phyloP scores from a whole-genome alignment of 2,329 filamentous ascomycete genomes.

The Pseudocercospora musae region DNA sequence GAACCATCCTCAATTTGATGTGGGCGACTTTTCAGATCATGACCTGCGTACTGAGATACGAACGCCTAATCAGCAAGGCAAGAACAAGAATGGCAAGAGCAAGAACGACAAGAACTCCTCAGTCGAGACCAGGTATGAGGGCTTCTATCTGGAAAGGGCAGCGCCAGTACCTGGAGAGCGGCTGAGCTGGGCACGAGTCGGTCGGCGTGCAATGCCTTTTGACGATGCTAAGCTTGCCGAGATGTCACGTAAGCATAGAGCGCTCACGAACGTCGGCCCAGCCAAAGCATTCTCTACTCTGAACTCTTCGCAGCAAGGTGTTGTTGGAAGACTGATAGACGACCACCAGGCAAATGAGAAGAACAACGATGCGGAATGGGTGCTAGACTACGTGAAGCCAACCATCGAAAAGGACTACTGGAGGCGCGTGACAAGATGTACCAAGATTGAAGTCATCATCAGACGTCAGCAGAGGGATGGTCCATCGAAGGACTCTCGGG shows the following conservation, averaged over 20 bases:
- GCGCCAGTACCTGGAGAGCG: not conserved
- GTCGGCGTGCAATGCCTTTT: not conserved
- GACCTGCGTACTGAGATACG: not conserved
- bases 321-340: constrained; percentile 4
- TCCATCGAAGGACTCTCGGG: not conserved
- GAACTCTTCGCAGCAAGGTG: constrained; percentile 1
- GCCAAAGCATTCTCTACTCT: constrained; percentile 2
- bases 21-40: not conserved
- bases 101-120: not conserved
- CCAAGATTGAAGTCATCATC: constrained; percentile 10
- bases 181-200: constrained; percentile 4
- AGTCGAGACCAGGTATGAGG: not conserved
- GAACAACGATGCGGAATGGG: constrained; percentile 10
- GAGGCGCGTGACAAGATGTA: constrained; percentile 1
- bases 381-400: constrained; percentile 4
- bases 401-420: constrained; percentile 2
- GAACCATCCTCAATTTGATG: not conserved
- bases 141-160: constrained; percentile 4
- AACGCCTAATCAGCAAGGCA: not conserved
- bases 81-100: constrained; percentile 4
- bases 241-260: constrained; percentile 4
- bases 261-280: not conserved
- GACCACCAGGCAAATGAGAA: not conserved
- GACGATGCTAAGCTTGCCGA: constrained; percentile 8
- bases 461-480: constrained; percentile 2